Percentiles rank a stretch among this genome's conserved stretches.
Evolutionary conservation across 306 rosid genomes (phyloP).

Genomic region (Lathyrus aphaca): DNA sequence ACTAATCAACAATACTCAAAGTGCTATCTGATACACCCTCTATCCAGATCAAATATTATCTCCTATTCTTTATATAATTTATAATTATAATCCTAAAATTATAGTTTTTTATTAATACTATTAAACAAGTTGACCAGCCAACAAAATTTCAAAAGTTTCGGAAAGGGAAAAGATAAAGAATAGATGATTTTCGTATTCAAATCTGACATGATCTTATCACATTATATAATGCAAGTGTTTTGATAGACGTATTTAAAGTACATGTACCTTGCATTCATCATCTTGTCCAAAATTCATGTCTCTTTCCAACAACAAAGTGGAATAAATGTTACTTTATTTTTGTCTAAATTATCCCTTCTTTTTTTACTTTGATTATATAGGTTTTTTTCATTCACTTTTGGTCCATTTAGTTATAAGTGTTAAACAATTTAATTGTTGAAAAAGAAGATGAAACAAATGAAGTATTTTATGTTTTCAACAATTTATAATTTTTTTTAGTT

Average conservation of each 20-base stretch:
- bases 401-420: too few relatives aligned
- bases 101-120: background rate
- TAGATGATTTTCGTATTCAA: background rate
- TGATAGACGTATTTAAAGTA: conserved; percentile 25
- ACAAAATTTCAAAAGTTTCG: conserved; percentile 31
- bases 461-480: too few relatives aligned
- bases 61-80: background rate
- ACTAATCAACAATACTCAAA: conserved; percentile 25
- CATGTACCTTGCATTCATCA: conserved; percentile 14
- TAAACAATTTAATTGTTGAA: too few relatives aligned
- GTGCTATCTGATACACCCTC: conserved; percentile 37
- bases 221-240: background rate
- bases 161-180: background rate
- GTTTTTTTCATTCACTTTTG: too few relatives aligned
- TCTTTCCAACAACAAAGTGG: background rate
- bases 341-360: too few relatives aligned
- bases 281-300: conserved; percentile 8
- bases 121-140: conserved; percentile 29
- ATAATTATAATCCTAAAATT: background rate
- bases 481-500: too few relatives aligned
- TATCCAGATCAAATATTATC: conserved; percentile 19
- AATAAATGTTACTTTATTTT: background rate
- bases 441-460: too few relatives aligned
- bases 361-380: too few relatives aligned
- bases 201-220: conserved; percentile 19